phyloP scores from a whole-genome alignment of 139 green algal species.

The Microglena sp. region DNA sequence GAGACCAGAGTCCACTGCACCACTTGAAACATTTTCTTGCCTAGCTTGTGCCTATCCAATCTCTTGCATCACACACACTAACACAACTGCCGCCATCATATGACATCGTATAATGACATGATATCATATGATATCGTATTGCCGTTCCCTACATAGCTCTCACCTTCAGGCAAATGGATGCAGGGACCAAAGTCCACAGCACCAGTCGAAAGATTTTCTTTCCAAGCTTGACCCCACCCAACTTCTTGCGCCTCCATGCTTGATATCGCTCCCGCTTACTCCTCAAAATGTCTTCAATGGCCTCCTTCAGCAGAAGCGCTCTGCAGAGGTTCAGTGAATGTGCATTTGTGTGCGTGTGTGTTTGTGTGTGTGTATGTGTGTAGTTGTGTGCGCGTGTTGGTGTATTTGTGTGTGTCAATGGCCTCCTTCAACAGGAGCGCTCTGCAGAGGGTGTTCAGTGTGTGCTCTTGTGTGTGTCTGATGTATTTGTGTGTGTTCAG shows the following conservation, averaged over 20 bases:
- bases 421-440: neutral
- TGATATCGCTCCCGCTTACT: constrained; percentile 43
- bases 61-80: neutral
- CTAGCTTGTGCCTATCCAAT: neutral
- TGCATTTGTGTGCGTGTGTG: constrained; percentile 6
- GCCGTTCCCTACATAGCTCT: neutral
- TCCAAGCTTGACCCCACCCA: constrained; percentile 23
- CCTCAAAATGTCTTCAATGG: constrained; percentile 49
- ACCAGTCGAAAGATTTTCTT: constrained; percentile 15
- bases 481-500: neutral
- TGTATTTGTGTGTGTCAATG: constrained; percentile 4
- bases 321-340: constrained; percentile 14
- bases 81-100: neutral
- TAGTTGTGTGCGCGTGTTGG: constrained; percentile 4
- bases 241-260: constrained; percentile 25
- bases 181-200: constrained; percentile 1
- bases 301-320: constrained; percentile 53
- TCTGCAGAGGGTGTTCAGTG: neutral
- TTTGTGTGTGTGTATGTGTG: constrained; percentile 11
- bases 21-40: neutral
- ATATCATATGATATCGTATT: neutral
- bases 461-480: neutral
- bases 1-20: neutral
- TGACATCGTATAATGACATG: neutral
- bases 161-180: neutral